Base-by-base conservation (phyloP, 2,329 filamentous ascomycete genomes). In the Tolypocladium nubicola region DNA sequence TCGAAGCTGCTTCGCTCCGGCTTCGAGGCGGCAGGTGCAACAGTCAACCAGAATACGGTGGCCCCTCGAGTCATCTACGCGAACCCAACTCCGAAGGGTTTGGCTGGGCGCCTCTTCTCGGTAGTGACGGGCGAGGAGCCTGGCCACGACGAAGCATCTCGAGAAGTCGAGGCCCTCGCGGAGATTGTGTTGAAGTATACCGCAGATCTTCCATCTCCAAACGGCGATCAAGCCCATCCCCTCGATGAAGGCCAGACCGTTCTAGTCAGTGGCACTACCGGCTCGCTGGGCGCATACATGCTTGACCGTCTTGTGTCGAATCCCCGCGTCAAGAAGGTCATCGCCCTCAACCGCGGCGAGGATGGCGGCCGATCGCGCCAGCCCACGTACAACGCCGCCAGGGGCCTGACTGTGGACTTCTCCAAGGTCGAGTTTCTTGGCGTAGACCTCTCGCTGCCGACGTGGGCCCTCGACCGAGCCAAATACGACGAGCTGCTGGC, bases 201-300 rank as follows among this genome's bases (percentile, higher is more conserved):
- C 0, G 21, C 57, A 1, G 55, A 67, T 41, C 62, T 73, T 0
- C 64, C 64, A 2, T 45, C 52, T 2, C 59, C 63, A 2, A 35
- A 59, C 53, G 1, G 21, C 53, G 2, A 52, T 56, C 21, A 65
- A 68, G 37, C 61, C 65, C 53, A 64, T 33, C 64, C 70, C 1
- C 55, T 59, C 5, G 57, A 63, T 21, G 63, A 72, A 57, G 57
- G 68, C 56, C 61, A 75, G 60, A 90, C 87, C 0, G 79, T 94
- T 14, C 86, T 96, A 69, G 74, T 96, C 11, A 97, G 91, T 1
- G 92, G 92, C 30, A 89, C 88, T 2, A 96, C 91, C 8, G 92
- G 92, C 2, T 96, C 96, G 73, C 73, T 96, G 21, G 92, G 92
- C n/a, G 82, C 89, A 0, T 94, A 91, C 66, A 77, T 96, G 4